Base-by-base conservation (phyloP, 2,329 filamentous ascomycete species). In the Claviceps sp. region DNA sequence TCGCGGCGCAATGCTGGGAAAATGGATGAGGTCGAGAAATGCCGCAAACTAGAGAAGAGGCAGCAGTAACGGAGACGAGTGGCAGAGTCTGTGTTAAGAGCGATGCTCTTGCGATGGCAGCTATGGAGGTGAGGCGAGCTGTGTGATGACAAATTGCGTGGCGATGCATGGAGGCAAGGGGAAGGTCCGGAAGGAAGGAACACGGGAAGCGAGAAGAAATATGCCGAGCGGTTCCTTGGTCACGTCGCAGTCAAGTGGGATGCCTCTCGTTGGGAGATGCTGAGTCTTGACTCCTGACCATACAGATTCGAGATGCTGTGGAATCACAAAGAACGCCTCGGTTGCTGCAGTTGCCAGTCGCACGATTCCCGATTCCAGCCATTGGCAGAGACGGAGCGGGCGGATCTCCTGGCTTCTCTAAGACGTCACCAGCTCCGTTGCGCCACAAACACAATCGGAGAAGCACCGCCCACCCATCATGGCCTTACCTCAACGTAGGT, bases 91-190 rank as follows among this genome's bases (percentile, higher is more conserved):
- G 51, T 34, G 47, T 56, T 55, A 53, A 53, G 26, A 50, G 24
- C 41, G 50, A 53, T 37, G 37, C 38, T 53, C 48, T 34, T 34
- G 26, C 8, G 14, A 37, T 8, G 26, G 16, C 34, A 50, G 48
- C 47, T 51, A 41, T 46, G 37, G 42, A 52, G 40, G 48, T 50
- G 48, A 50, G 54, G 44, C 38, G 48, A 34, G 50, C 34, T 20
- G 30, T 14, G 45, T 50, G 51, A 54, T 52, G 55, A 49, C 53
- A 54, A 54, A 53, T 53, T 43, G 43, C n/a, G 22, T 43, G 26
- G 7, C 50, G 43, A 22, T 50, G 30, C 53, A 55, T 56, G 45
- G 13, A 26, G n/a, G 26, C 26, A 18, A 24, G 11, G 26, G 13
- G 22, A 38, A 47, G 9, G 11, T 9, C 37, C n/a, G 1, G 9